Conservation (phyloP, 163 green algal species). For the Scenedesmus sp. region DNA sequence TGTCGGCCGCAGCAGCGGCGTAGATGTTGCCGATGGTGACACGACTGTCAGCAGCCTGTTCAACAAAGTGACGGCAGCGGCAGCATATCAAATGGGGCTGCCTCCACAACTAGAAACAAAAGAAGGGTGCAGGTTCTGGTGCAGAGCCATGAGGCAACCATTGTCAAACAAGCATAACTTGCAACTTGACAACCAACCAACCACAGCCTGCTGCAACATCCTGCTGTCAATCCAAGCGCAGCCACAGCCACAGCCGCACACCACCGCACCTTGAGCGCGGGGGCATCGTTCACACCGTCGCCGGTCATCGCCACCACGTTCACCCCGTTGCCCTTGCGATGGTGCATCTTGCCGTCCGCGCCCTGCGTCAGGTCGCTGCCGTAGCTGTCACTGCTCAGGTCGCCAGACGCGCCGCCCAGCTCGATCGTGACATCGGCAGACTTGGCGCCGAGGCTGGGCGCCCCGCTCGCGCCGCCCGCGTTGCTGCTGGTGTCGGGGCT, state of each 20-base stretch:
- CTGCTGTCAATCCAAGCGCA: background rate
- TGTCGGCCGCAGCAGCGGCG: too few relatives aligned
- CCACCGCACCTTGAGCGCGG: conserved; percentile 89
- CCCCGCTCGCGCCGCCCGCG: background rate
- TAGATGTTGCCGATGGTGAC: conserved; percentile 94
- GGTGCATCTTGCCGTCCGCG: background rate
- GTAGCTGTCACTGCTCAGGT: background rate
- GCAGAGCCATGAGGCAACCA: too few relatives aligned
- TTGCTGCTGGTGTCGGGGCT: background rate
- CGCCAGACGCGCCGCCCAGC: background rate
- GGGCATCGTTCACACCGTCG: conserved; percentile 96
- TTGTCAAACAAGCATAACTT: too few relatives aligned
- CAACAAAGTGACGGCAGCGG: background rate
- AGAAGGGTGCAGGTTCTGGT: too few relatives aligned
- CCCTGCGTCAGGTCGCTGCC: background rate
- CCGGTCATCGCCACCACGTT: conserved; percentile 94
- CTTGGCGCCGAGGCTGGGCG: background rate
- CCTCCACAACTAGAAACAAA: too few relatives aligned
- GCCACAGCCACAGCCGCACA: conserved; percentile 54
- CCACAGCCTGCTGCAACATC: background rate
- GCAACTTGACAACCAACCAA: too few relatives aligned
- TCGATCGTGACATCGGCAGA: conserved; percentile 39
- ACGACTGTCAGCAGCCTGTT: conserved; percentile 86
- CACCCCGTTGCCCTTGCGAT: background rate
- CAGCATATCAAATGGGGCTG: background rate